A percentile compares a stretch with the other conserved stretches of the same genome.
These are phyloP conservation scores for Starmerella lactis-condensi DNA, from an alignment of 805 yeast species.

Conservation along the genomic window DNA sequence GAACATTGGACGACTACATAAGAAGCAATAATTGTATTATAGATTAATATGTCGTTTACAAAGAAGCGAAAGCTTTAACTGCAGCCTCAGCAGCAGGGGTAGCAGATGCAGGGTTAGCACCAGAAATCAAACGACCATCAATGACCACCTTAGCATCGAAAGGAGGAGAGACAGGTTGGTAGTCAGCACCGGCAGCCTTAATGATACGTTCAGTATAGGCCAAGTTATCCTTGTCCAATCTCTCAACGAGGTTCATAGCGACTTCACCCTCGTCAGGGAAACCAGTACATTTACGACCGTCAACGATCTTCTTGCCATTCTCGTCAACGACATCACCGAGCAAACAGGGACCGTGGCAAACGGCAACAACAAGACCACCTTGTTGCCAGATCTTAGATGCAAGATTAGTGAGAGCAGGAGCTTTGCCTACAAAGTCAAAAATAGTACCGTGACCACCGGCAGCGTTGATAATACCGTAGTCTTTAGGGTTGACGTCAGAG, in stretches of 20 bases:
- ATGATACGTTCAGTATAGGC: slow-evolving; percentile 25
- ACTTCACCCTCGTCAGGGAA: slow-evolving; percentile 41
- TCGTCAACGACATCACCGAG: slow-evolving; percentile 32
- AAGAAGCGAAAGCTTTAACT: slow-evolving; percentile 5
- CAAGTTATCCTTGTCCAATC: slow-evolving; percentile 20
- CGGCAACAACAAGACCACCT: slow-evolving; percentile 43
- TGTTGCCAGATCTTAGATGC: slow-evolving; percentile 32
- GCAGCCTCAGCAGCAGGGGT: slow-evolving; percentile 30
- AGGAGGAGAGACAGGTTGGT: slow-evolving; percentile 30
- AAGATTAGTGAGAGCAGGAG: slow-evolving; percentile 28
- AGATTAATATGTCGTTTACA: neutral
- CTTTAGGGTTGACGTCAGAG: slow-evolving; percentile 30
- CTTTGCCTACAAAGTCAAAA: slow-evolving; percentile 36
- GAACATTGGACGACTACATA: too few species aligned
- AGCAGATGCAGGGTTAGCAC: slow-evolving; percentile 46
- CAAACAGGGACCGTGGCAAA: slow-evolving; percentile 51
- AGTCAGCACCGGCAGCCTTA: slow-evolving; percentile 25
- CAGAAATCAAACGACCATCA: slow-evolving; percentile 47
- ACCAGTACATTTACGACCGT: slow-evolving; percentile 42
- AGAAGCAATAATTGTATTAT: too few species aligned
- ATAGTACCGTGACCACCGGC: slow-evolving; percentile 51
- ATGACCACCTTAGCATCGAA: slow-evolving; percentile 22
- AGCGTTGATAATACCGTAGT: slow-evolving; percentile 38
- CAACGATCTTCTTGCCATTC: slow-evolving; percentile 28
- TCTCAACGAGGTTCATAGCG: slow-evolving; percentile 18